A percentile compares a stretch with the other conserved stretches of the same genome.
Evolutionary conservation across 2,329 filamentous ascomycete genomes (phyloP).

Genomic region (Ascochyta pisi): DNA sequence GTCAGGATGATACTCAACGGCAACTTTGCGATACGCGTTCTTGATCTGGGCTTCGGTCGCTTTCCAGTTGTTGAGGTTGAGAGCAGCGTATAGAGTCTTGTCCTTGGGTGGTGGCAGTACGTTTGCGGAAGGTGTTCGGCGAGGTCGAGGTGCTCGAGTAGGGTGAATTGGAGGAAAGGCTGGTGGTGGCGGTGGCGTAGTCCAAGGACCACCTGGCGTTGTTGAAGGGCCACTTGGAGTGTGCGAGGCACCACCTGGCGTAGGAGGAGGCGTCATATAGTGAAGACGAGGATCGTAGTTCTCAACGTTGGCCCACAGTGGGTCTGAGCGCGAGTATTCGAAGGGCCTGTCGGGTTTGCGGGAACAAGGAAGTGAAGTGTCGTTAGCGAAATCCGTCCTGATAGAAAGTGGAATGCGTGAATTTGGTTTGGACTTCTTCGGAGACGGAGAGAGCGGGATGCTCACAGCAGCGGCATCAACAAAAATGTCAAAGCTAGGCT

Average conservation of each 20-base stretch:
- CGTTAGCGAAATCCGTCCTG: slow-evolving; percentile 14
- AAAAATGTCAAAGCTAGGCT: slow-evolving; percentile 23
- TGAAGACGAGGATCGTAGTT: slow-evolving; percentile 20
- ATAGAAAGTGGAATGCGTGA: slow-evolving; percentile 17
- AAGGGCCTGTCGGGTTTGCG: slow-evolving; percentile 20
- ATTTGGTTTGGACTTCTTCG: slow-evolving; percentile 17
- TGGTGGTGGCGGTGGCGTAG: slow-evolving; percentile 10
- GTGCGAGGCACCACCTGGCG: not conserved
- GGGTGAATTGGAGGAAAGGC: not conserved
- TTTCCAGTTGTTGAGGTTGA: slow-evolving; percentile 24
- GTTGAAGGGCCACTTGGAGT: not conserved
- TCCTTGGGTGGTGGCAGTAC: slow-evolving; percentile 13
- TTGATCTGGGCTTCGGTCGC: slow-evolving; percentile 22
- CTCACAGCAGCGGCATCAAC: slow-evolving; percentile 10
- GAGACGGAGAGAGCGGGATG: not conserved
- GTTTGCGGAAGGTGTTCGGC: not conserved
- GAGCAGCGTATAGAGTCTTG: slow-evolving; percentile 26
- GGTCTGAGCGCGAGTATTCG: slow-evolving; percentile 16
- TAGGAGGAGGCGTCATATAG: slow-evolving; percentile 10
- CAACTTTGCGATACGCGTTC: slow-evolving; percentile 25
- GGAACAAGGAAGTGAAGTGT: slow-evolving; percentile 20
- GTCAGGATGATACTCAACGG: slow-evolving; percentile 31
- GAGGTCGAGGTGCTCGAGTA: not conserved
- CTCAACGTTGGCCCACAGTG: slow-evolving; percentile 26
- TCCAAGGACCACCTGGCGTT: not conserved